These are phyloP conservation scores for Fonsecaea erecta DNA, from an alignment of 2,329 filamentous ascomycete species.

Conservation along the genomic window DNA sequence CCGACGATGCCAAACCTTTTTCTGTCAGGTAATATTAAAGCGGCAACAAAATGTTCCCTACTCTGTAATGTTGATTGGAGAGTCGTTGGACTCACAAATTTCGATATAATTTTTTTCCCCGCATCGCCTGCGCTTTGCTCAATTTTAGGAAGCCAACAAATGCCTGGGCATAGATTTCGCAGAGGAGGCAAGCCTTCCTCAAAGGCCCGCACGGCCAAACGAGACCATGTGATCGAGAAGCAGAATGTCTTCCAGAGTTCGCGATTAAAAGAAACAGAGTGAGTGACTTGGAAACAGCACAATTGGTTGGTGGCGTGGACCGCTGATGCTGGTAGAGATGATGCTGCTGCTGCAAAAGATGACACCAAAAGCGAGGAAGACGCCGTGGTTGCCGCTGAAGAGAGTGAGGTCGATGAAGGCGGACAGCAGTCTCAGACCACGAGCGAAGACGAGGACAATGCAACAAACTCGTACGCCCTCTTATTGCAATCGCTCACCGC, in stretches of 20 bases:
- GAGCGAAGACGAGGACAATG: constrained; percentile 30
- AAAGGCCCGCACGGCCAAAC: constrained; percentile 41
- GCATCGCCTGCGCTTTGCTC: not conserved
- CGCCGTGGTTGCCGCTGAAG: constrained; percentile 1
- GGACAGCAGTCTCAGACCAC: constrained; percentile 11
- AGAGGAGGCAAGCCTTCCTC: constrained; percentile 40
- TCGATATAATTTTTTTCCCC: constrained; percentile 16
- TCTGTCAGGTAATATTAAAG: not conserved
- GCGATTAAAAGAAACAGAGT: constrained; percentile 47
- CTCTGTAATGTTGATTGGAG: too few relatives aligned
- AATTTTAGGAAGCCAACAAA: constrained; percentile 11
- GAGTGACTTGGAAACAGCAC: constrained; percentile 29
- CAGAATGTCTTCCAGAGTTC: constrained; percentile 45
- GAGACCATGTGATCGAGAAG: constrained; percentile 34
- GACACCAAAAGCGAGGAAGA: constrained; percentile 12
- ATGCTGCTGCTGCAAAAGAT: constrained; percentile 12
- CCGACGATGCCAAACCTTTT: not conserved
- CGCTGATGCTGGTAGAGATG: constrained; percentile 28
- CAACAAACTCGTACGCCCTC: constrained; percentile 56
- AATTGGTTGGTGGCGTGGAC: not conserved
- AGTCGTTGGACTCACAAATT: not conserved
- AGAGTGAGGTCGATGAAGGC: not conserved
- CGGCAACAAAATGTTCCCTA: not conserved
- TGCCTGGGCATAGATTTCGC: constrained; percentile 24
- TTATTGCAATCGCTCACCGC: constrained; percentile 61